These are phyloP conservation scores for Dorcoceras hygrometricum DNA, from an alignment of 257 asterid genomes.

Conservation along the genomic window DNA sequence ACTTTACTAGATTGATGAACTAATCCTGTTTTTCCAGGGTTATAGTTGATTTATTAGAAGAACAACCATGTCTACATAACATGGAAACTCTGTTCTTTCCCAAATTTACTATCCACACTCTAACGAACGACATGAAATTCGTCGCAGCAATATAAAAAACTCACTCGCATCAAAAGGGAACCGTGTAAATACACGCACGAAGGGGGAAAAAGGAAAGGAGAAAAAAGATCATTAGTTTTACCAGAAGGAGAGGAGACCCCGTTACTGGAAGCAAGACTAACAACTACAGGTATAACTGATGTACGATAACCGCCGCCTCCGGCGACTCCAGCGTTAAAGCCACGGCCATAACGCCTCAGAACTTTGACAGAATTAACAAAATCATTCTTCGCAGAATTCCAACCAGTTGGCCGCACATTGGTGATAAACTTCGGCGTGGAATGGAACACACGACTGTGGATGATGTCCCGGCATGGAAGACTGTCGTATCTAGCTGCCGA, in stretches of 20 bases:
- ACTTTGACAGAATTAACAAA: conserved; percentile 10
- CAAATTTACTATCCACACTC: not conserved
- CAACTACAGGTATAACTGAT: conserved; percentile 28
- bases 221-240: conserved; percentile 11
- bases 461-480: conserved; percentile 19
- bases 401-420: conserved; percentile 23
- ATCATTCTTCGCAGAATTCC: conserved; percentile 24
- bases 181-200: not conserved
- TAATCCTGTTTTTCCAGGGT: not conserved
- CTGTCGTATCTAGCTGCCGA: conserved; percentile 7
- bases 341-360: conserved; percentile 27
- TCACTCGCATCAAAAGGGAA: not conserved
- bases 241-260: conserved; percentile 34
- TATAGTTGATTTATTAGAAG: not conserved
- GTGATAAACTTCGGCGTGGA: conserved; percentile 28
- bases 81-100: not conserved
- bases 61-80: not conserved
- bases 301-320: conserved; percentile 4
- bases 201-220: not conserved
- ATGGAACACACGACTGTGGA: conserved; percentile 10
- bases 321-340: conserved; percentile 17
- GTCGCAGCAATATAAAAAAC: not conserved
- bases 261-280: conserved; percentile 31
- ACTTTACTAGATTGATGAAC: not conserved
- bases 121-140: not conserved